phyloP scores from a whole-genome alignment of 2,329 filamentous ascomycete genomes.

The Berkeleyomyces basicola region DNA sequence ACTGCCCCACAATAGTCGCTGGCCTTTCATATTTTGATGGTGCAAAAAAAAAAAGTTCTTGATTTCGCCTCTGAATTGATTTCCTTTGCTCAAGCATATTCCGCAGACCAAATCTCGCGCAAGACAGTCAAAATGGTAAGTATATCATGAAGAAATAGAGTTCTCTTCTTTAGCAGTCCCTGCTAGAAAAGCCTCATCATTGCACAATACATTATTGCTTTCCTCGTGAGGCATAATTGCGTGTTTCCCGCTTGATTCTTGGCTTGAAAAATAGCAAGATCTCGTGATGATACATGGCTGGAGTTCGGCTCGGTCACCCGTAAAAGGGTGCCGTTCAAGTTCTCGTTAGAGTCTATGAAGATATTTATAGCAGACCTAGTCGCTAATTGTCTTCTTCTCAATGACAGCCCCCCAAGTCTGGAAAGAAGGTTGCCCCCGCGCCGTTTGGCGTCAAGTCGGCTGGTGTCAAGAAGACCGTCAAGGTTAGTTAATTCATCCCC shows the following conservation, averaged over 20 bases:
- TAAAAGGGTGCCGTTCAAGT: slow-evolving; percentile 16
- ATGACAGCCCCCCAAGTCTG: slow-evolving; percentile 98
- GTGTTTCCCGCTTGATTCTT: slow-evolving; percentile 12
- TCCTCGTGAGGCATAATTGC: slow-evolving; percentile 2
- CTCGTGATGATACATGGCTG: slow-evolving; percentile 14
- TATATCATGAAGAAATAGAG: slow-evolving; percentile 15
- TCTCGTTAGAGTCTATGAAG: slow-evolving; percentile 82
- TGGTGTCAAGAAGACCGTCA: slow-evolving; percentile 80
- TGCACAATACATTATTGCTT: slow-evolving; percentile 2
- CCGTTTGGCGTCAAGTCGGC: slow-evolving; percentile 93
- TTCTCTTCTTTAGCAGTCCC: slow-evolving; percentile 8
- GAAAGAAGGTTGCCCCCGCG: slow-evolving; percentile 96
- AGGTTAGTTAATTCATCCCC: slow-evolving; percentile 47
- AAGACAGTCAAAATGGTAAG: slow-evolving; percentile 27
- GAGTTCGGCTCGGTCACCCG: slow-evolving; percentile 7
- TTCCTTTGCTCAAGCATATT: slow-evolving; percentile 2
- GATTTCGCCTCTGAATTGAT: not conserved
- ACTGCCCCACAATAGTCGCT: not conserved
- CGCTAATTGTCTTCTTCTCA: slow-evolving; percentile 96
- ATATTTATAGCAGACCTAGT: slow-evolving; percentile 59
- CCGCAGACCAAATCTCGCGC: slow-evolving; percentile 9
- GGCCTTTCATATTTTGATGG: slow-evolving; percentile 2
- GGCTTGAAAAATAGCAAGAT: slow-evolving; percentile 5
- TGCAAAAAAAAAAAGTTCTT: not conserved
- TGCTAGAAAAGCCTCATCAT: slow-evolving; percentile 2